Percentiles rank a stretch among this genome's conserved stretches.
Evolutionary conservation across 805 yeast species (phyloP).

Genomic region (Suhomyces xylopsoci): DNA sequence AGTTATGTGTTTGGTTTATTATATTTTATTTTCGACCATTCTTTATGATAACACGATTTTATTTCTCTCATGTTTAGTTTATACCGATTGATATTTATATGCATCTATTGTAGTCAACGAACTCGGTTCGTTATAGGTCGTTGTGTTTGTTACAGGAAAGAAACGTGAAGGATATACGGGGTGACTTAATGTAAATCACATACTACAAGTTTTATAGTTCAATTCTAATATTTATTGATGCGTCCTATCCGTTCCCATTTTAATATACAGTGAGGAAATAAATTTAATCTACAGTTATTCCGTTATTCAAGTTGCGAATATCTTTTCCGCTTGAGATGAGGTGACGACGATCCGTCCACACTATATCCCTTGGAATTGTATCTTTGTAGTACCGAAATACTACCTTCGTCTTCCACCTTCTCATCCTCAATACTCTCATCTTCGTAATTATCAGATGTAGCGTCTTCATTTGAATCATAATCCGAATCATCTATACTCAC

Average conservation of each 20-base stretch:
- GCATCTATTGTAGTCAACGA: no score
- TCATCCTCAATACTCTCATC: slow-evolving; percentile 10
- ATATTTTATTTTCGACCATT: not conserved
- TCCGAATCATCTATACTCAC: slow-evolving; percentile 3
- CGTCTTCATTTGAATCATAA: slow-evolving; percentile 9
- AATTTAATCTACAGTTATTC: not conserved
- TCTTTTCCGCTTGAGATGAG: slow-evolving; percentile 20
- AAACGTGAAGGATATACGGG: no score
- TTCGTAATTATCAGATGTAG: slow-evolving; percentile 12
- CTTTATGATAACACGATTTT: slow-evolving; percentile 2
- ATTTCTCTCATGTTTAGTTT: slow-evolving; percentile 8
- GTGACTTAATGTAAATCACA: no score
- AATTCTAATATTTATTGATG: not conserved
- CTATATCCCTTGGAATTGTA: slow-evolving; percentile 18
- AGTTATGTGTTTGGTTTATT: not conserved
- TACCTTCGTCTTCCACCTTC: slow-evolving; percentile 10
- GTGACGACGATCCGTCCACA: slow-evolving; percentile 26
- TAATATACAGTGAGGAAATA: not conserved
- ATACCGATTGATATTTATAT: not conserved
- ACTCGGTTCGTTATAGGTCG: no score
- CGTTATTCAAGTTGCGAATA: not conserved
- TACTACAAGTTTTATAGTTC: no score
- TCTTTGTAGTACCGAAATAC: slow-evolving; percentile 7
- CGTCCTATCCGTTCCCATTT: not conserved
- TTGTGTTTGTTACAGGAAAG: no score